Conservation (phyloP, 2,329 filamentous ascomycete species). For the Colletotrichum tofieldiae region DNA sequence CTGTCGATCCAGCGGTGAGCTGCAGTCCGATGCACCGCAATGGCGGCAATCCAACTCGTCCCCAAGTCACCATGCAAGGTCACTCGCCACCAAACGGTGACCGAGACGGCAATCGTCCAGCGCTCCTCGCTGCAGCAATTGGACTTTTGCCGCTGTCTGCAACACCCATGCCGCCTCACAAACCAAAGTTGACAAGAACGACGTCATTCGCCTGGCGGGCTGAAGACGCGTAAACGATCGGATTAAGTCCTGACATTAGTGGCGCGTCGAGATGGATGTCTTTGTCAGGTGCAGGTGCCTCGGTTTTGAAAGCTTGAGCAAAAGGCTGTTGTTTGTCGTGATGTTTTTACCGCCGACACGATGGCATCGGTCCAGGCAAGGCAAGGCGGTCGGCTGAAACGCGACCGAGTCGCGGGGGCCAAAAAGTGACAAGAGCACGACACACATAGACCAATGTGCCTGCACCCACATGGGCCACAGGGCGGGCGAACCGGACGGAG, state of each 20-base stretch:
- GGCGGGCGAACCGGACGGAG: conserved; percentile 23
- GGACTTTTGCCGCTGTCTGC: background rate
- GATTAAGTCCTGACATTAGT: background rate
- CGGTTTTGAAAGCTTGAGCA: background rate
- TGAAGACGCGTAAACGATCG: background rate
- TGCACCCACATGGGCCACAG: conserved; percentile 17
- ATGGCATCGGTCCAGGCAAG: conserved; percentile 1
- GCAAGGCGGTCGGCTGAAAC: conserved; percentile 33
- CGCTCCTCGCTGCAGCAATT: background rate
- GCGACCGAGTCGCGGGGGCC: conserved; percentile 25
- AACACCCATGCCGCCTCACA: background rate
- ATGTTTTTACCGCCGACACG: conserved; percentile 2
- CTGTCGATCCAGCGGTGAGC: conserved; percentile 37
- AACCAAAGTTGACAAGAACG: conserved; percentile 10
- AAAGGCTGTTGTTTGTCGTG: background rate
- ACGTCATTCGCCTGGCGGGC: conserved; percentile 19
- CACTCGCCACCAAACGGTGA: background rate
- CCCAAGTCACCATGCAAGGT: background rate
- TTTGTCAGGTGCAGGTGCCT: background rate
- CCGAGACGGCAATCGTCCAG: background rate
- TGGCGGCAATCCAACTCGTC: background rate
- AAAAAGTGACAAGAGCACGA: conserved; percentile 15
- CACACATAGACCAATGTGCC: background rate
- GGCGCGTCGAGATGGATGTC: background rate
- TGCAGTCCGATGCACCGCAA: conserved; percentile 12